Evolutionary conservation across 768 basidiomycete species (phyloP).

Genomic region (Termitomyces sp.): DNA sequence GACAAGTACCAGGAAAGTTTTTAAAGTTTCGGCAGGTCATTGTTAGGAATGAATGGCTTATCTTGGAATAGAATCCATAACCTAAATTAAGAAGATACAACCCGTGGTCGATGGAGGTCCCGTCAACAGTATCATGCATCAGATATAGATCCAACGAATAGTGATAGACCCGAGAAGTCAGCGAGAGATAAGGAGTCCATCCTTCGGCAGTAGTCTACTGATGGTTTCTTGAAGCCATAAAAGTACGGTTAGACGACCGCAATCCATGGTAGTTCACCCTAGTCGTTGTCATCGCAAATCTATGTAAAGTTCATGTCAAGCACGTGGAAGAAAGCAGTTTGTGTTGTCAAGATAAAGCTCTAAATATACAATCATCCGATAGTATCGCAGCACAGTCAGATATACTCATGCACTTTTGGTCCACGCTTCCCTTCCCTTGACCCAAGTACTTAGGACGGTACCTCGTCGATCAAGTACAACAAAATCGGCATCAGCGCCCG

Average conservation of each 20-base stretch:
- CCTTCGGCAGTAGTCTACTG: neutral
- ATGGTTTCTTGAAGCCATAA: neutral
- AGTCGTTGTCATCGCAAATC: neutral
- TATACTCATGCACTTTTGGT: conserved; percentile 19
- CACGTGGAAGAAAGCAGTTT: neutral
- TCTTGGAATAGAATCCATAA: neutral
- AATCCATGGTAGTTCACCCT: too few species aligned
- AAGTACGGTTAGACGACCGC: neutral
- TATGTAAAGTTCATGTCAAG: neutral
- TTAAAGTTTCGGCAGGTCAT: neutral
- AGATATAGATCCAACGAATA: neutral
- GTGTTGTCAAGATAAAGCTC: neutral
- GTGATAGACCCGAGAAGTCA: neutral
- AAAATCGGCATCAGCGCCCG: conserved; percentile 86
- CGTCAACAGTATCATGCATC: neutral
- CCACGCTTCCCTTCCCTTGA: conserved; percentile 74
- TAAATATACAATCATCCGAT: neutral
- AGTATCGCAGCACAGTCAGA: neutral
- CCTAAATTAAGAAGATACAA: neutral
- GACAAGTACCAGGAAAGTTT: neutral
- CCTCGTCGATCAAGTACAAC: conserved; percentile 70
- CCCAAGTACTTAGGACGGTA: conserved; percentile 67
- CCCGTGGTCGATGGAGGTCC: neutral
- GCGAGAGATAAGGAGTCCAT: neutral
- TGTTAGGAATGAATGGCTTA: neutral